A percentile compares a stretch with the other conserved stretches of the same genome.
These are phyloP conservation scores for Chiua virens DNA, from an alignment of 768 basidiomycete genomes.

Conservation along the genomic window DNA sequence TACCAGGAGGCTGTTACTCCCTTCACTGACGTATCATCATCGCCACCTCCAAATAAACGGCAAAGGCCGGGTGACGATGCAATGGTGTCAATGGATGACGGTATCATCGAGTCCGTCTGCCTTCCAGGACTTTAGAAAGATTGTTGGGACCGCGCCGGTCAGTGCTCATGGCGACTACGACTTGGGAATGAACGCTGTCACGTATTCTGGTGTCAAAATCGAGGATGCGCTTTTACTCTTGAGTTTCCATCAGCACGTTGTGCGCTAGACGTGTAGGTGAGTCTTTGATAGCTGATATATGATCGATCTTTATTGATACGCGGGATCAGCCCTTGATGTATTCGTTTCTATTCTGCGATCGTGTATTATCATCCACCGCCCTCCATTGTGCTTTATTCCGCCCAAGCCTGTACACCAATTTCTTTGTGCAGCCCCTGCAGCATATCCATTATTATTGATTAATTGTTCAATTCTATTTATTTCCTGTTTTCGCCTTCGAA, in stretches of 20 bases:
- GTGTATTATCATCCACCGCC: conserved; percentile 21
- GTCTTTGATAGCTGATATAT: conserved; percentile 1
- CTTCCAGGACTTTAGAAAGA: conserved; percentile 52
- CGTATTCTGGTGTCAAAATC: conserved; percentile 56
- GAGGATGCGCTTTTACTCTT: conserved; percentile 76
- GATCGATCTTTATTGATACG: conserved; percentile 7
- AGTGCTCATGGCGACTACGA: conserved; percentile 25
- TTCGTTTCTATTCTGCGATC: conserved; percentile 13
- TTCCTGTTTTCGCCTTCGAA: conserved; percentile 4
- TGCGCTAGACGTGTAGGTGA: conserved; percentile 43
- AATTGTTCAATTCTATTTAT: conserved; percentile 33
- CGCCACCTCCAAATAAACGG: conserved; percentile 35
- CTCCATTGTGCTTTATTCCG: conserved; percentile 9
- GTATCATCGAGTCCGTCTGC: conserved; percentile 41
- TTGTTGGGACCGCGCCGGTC: conserved; percentile 24
- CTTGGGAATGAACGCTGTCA: conserved; percentile 27
- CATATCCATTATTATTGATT: conserved; percentile 39
- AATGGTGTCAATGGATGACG: conserved; percentile 28
- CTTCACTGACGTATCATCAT: conserved; percentile 52
- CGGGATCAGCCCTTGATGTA: conserved; percentile 14
- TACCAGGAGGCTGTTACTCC: conserved; percentile 75
- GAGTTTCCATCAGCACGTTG: conserved; percentile 69
- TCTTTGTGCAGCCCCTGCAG: conserved; percentile 18
- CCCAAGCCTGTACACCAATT: conserved; percentile 5
- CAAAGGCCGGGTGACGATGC: conserved; percentile 29